Evolutionary conservation across 192 early-diverging fungal genomes (phyloP).

Genomic region (Haplosporangium gracile): DNA sequence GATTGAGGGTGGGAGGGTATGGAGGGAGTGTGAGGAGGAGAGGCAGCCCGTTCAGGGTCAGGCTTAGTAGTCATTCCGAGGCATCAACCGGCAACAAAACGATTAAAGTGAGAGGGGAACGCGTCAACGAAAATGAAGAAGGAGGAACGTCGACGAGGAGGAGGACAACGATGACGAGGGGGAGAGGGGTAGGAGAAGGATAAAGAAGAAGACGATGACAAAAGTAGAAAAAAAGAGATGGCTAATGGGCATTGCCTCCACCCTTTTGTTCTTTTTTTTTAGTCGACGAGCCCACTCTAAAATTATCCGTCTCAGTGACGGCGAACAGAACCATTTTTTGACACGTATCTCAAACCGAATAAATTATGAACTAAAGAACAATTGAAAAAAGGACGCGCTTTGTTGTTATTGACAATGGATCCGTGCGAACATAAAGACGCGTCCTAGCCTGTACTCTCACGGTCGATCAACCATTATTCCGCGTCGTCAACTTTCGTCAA

Average conservation of each 20-base stretch:
- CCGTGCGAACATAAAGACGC: too few relatives aligned
- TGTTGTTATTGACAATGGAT: not conserved
- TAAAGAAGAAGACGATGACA: not conserved
- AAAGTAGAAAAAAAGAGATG: not conserved
- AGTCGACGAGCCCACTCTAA: not conserved
- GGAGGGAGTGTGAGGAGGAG: slow-evolving; percentile 17
- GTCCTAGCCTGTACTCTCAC: too few relatives aligned
- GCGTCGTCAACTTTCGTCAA: too few relatives aligned
- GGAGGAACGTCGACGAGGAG: not conserved
- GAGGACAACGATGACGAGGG: not conserved
- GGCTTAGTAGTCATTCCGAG: slow-evolving; percentile 43
- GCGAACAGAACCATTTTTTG: not conserved
- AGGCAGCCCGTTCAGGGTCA: slow-evolving; percentile 35
- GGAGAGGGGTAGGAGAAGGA: not conserved
- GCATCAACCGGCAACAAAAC: slow-evolving; percentile 21
- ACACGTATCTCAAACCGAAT: not conserved
- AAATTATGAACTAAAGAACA: not conserved
- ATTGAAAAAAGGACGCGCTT: not conserved
- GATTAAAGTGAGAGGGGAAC: not conserved
- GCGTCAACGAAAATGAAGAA: not conserved
- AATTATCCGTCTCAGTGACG: not conserved
- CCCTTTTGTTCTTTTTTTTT: not conserved
- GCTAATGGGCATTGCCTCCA: not conserved
- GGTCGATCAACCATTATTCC: too few relatives aligned
- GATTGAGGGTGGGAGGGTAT: not conserved